Base-by-base conservation (phyloP, 768 basidiomycete species). In the Russula dissimulans region DNA sequence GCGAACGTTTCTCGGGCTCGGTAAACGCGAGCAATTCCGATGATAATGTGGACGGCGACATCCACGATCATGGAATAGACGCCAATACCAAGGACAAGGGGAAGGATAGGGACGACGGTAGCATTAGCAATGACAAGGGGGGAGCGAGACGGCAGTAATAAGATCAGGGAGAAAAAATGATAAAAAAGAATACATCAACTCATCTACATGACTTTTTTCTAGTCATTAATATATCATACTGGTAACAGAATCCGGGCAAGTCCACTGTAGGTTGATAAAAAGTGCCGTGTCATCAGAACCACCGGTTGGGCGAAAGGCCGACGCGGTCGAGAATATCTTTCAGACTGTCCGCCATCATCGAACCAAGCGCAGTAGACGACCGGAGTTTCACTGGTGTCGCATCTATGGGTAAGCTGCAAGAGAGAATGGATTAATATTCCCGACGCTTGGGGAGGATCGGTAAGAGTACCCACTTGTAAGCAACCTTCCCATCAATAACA, bases 1-100 rank as follows among this genome's bases (percentile, higher is more conserved):
- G 90, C 70, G 72, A 75, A 64, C 79, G 79, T 41, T 93, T 94
- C 70, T 84, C 86, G 10, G 68, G 66, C 26, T 70, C 74, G 4
- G 17, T 43, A 39, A 71, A 69, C 29, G 52, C 36, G 29, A 57
- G 72, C 72, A 53, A 58, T 71, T 38, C 47, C 18, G 34, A 36
- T 36, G 22, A 26, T 26, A n/a, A 54, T 8, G 50, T 10, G 46
- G 45, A 58, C 12, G 31, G 29, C 70, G 32, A 68, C 68, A 65
- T 72, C 71, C 54, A 73, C 71, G 32, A 74, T 62, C 60, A 71
- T 66, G 18, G 17, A 8, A 42, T 18, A 31, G 41, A 56, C 17
- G 15, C 12, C 10, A 26, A 51, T 39, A 39, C 17, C 51, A 48
- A 55, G 41, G 51, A 47, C 0, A 54, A 55, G 32, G 52, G 56